A percentile compares a stretch with the other conserved stretches of the same genome.
Conservation (phyloP, 2,329 filamentous ascomycete species). For the Pseudogymnoascus sp. region DNA sequence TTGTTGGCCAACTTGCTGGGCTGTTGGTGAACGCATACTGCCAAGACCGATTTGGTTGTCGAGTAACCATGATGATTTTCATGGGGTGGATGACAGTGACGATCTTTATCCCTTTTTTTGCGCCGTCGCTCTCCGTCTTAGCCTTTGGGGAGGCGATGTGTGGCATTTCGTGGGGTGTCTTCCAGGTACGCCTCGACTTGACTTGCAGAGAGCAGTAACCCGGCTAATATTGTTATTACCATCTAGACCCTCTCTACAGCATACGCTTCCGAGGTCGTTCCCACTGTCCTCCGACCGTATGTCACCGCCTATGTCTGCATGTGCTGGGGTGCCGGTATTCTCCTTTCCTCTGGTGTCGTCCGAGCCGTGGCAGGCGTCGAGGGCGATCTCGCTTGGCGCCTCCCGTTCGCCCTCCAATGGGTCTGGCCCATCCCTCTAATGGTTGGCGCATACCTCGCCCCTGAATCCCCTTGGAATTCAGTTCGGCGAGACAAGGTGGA, state of each 20-base stretch:
- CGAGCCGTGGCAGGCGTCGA: slow-evolving; percentile 20
- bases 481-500: slow-evolving; percentile 29
- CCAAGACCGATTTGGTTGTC: slow-evolving; percentile 30
- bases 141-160: slow-evolving; percentile 17
- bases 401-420: slow-evolving; percentile 22
- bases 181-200: slow-evolving; percentile 17
- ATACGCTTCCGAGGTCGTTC: slow-evolving; percentile 27
- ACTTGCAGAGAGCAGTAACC: background rate
- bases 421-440: slow-evolving; percentile 21
- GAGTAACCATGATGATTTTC: slow-evolving; percentile 26
- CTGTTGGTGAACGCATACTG: slow-evolving; percentile 28
- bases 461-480: slow-evolving; percentile 32
- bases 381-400: slow-evolving; percentile 21
- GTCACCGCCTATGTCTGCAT: slow-evolving; percentile 27
- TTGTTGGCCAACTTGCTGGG: slow-evolving; percentile 26
- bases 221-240: background rate
- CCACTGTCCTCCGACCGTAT: slow-evolving; percentile 25
- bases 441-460: slow-evolving; percentile 28
- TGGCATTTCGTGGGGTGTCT: slow-evolving; percentile 19
- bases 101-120: slow-evolving; percentile 16
- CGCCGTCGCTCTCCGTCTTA: slow-evolving; percentile 13
- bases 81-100: slow-evolving; percentile 17
- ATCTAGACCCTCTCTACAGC: slow-evolving; percentile 16
- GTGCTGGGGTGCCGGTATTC: slow-evolving; percentile 27
- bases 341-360: slow-evolving; percentile 26